These are phyloP conservation scores for Corylus americana DNA, from an alignment of 306 rosid species.

Conservation along the genomic window DNA sequence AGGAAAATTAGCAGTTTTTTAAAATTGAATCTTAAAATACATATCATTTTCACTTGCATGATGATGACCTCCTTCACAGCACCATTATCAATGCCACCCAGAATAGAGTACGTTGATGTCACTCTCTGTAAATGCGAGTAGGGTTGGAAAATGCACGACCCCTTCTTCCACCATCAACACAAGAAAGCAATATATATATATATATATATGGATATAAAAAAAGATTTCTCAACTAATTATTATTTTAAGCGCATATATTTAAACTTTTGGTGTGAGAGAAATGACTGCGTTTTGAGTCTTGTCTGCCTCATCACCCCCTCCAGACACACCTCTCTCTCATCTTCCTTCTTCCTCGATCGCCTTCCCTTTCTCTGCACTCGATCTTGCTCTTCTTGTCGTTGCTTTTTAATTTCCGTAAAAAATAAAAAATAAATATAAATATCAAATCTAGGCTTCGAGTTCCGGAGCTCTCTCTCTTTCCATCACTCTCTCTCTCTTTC, in stretches of 20 bases:
- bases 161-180: slow-evolving; percentile 21
- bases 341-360: slow-evolving; percentile 23
- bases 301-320: background rate
- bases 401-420: slow-evolving; percentile 4
- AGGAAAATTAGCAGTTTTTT: background rate
- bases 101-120: slow-evolving; percentile 27
- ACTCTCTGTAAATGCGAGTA: slow-evolving; percentile 44
- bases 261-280: slow-evolving; percentile 49
- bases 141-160: background rate
- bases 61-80: no score
- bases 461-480: slow-evolving; percentile 6
- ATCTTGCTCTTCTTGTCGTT: slow-evolving; percentile 24
- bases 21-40: no score
- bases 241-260: slow-evolving; percentile 36
- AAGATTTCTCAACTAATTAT: slow-evolving; percentile 38
- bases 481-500: slow-evolving; percentile 3
- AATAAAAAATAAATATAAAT: background rate
- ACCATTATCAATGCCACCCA: background rate
- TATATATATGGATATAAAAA: background rate
- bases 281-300: slow-evolving; percentile 62
- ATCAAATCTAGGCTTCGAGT: slow-evolving; percentile 28
- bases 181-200: slow-evolving; percentile 31
- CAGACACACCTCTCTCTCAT: background rate
- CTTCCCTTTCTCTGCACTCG: slow-evolving; percentile 59
- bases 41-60: no score